These are phyloP conservation scores for Oemleria cerasiformis DNA, from an alignment of 306 rosid species.

Conservation along the genomic window DNA sequence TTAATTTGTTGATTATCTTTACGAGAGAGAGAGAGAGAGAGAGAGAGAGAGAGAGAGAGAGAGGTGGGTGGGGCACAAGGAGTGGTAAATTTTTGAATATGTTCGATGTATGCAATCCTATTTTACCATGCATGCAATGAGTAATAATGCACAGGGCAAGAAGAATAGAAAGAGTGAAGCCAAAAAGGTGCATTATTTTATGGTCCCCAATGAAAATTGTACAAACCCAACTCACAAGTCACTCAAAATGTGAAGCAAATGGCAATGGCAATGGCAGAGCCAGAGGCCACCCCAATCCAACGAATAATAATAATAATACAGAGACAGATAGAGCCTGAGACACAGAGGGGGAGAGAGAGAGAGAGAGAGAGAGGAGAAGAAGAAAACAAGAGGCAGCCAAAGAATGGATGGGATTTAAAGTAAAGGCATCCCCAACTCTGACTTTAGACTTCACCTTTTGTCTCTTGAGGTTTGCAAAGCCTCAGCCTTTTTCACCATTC, in stretches of 20 bases:
- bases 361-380: neutral
- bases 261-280: neutral
- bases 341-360: slow-evolving; percentile 6
- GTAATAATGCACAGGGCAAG: neutral
- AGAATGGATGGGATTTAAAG: slow-evolving; percentile 23
- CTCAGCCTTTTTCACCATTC: neutral
- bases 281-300: slow-evolving; percentile 20
- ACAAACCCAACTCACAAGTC: slow-evolving; percentile 13
- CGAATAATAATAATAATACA: neutral
- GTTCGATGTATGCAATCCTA: neutral
- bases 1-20: neutral
- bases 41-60: no score
- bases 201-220: slow-evolving; percentile 30
- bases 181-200: slow-evolving; percentile 2
- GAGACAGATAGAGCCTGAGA: neutral
- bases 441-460: slow-evolving; percentile 45
- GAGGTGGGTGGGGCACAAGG: no score
- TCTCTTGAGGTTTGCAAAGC: slow-evolving; percentile 32
- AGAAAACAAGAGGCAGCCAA: slow-evolving; percentile 8
- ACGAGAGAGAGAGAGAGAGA: no score
- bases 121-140: slow-evolving; percentile 36
- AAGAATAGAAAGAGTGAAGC: neutral
- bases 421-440: slow-evolving; percentile 14
- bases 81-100: no score
- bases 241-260: slow-evolving; percentile 22